Evolutionary conservation across 805 yeast genomes (phyloP).

Genomic region (Pichia ethanolica): DNA sequence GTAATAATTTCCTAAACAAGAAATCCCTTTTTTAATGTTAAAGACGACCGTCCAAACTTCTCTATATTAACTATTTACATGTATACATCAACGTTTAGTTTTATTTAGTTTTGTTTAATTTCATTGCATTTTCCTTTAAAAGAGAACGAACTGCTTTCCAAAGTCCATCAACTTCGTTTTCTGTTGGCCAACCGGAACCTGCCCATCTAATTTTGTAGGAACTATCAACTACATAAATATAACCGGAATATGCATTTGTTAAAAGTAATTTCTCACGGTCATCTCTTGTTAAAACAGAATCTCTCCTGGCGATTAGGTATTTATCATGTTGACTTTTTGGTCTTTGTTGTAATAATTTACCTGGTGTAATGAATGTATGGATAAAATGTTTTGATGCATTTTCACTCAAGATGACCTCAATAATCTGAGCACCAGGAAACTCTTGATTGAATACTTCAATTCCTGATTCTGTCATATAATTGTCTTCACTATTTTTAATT

Average conservation of each 20-base stretch:
- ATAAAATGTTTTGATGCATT: slow-evolving; percentile 60
- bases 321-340: slow-evolving; percentile 33
- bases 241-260: slow-evolving; percentile 77
- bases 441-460: slow-evolving; percentile 32
- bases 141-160: slow-evolving; percentile 63
- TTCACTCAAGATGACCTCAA: slow-evolving; percentile 73
- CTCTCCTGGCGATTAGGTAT: slow-evolving; percentile 55
- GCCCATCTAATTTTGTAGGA: slow-evolving; percentile 83
- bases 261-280: slow-evolving; percentile 54
- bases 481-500: slow-evolving; percentile 33
- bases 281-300: slow-evolving; percentile 48
- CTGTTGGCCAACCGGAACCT: slow-evolving; percentile 71
- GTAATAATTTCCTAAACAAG: no score
- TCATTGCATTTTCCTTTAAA: slow-evolving; percentile 35
- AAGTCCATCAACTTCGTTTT: slow-evolving; percentile 53
- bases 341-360: slow-evolving; percentile 25
- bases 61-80: background rate
- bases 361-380: slow-evolving; percentile 44
- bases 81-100: background rate
- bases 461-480: slow-evolving; percentile 34
- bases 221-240: slow-evolving; percentile 69
- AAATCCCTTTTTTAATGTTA: no score
- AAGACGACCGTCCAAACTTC: no score
- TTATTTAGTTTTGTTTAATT: slow-evolving; percentile 1
- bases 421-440: slow-evolving; percentile 55